phyloP scores from a whole-genome alignment of 1,284 basidiomycete genomes.

The Ceratobasidium sp. region DNA sequence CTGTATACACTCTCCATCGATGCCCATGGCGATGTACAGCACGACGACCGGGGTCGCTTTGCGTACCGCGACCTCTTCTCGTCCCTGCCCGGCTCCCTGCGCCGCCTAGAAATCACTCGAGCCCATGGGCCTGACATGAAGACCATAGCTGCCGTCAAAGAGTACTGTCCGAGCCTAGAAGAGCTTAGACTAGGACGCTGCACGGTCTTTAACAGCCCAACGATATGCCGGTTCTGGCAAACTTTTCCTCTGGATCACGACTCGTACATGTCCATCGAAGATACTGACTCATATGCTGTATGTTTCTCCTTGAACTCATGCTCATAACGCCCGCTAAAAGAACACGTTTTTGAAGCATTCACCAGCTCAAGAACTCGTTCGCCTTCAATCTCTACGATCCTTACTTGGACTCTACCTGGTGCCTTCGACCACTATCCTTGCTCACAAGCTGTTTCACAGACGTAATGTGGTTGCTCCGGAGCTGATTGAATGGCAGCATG shows the following conservation, averaged over 20 bases:
- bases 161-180: neutral
- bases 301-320: neutral
- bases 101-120: neutral
- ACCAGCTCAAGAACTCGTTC: neutral
- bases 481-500: constrained; percentile 1
- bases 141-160: neutral
- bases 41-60: neutral
- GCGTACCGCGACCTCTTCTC: neutral
- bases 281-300: constrained; percentile 9
- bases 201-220: constrained; percentile 11
- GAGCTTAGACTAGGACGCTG: neutral
- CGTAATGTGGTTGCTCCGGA: neutral
- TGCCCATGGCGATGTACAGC: neutral
- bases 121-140: neutral
- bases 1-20: neutral
- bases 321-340: too few relatives aligned
- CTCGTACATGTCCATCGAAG: neutral
- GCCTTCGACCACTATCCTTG: constrained; percentile 1
- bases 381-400: too few relatives aligned
- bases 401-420: constrained; percentile 13
- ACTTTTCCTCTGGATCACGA: constrained; percentile 6
- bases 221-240: constrained; percentile 2
- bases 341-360: neutral
- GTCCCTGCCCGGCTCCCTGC: neutral
- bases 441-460: constrained; percentile 11